Evolutionary conservation across 225 moss, liverwort and hornwort genomes (phyloP).

Genomic region (Rhytidiadelphus loreus): DNA sequence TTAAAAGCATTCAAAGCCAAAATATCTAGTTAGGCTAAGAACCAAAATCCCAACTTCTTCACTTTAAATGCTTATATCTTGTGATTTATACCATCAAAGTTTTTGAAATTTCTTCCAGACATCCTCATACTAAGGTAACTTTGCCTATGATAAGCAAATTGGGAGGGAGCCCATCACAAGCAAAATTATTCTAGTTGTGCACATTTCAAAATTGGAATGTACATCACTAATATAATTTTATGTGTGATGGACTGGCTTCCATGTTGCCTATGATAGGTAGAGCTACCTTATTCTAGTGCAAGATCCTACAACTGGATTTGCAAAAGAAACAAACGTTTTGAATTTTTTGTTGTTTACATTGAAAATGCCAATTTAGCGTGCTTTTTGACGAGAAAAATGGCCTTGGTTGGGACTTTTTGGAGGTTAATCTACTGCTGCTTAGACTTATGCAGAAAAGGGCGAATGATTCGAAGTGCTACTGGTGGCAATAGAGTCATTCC

Average conservation of each 20-base stretch:
- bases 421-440: too few relatives aligned
- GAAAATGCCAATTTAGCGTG: not conserved
- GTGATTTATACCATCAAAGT: too few relatives aligned
- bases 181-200: too few relatives aligned
- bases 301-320: accelerated
- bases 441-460: not conserved
- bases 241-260: too few relatives aligned
- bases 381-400: accelerated
- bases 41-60: not conserved
- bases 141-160: too few relatives aligned
- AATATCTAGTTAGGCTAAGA: not conserved
- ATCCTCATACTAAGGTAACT: not conserved
- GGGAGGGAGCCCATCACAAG: too few relatives aligned
- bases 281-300: not conserved
- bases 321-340: not conserved
- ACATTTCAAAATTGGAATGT: too few relatives aligned
- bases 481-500: not conserved
- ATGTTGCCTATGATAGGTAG: too few relatives aligned
- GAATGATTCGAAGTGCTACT: not conserved
- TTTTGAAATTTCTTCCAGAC: accelerated
- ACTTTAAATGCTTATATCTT: not conserved
- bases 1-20: not conserved
- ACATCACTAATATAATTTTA: too few relatives aligned
- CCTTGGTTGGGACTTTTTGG: not conserved
- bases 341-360: not conserved